phyloP scores from a whole-genome alignment of 106 monocot genomes.

The Apostasia shenzhenica region DNA sequence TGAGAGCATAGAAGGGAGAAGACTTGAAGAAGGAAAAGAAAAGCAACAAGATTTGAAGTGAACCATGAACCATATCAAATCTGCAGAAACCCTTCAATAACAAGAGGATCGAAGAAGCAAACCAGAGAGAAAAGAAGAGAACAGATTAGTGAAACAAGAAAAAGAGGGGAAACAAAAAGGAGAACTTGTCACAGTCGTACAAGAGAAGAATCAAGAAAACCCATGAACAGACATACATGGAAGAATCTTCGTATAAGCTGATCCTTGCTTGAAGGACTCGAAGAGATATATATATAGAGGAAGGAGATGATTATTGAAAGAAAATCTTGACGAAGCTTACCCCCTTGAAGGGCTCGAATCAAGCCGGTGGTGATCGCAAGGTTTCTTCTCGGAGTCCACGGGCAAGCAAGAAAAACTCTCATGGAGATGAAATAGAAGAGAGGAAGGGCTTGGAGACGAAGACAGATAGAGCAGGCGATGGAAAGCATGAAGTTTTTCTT shows the following conservation, averaged over 20 bases:
- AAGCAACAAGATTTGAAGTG: not conserved
- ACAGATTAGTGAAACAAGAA: not conserved
- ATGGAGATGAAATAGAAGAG: not conserved
- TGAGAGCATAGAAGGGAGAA: too few species aligned
- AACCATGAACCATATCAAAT: not conserved
- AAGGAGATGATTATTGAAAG: too few species aligned
- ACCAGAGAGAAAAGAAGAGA: not conserved
- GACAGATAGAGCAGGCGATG: not conserved
- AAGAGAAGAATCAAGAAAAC: too few species aligned
- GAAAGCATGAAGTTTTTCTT: not conserved
- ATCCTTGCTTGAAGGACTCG: too few species aligned
- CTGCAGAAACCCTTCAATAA: not conserved
- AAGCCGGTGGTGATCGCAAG: too few species aligned
- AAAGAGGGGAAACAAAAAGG: not conserved
- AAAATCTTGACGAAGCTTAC: too few species aligned
- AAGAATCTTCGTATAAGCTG: too few species aligned
- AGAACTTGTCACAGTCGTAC: too few species aligned
- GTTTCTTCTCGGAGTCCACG: not conserved
- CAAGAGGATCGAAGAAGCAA: not conserved
- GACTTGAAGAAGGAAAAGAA: too few species aligned
- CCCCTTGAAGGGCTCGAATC: not conserved
- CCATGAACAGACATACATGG: too few species aligned
- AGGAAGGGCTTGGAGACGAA: not conserved
- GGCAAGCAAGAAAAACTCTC: not conserved
- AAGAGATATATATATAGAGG: too few species aligned